These are phyloP conservation scores for Eudorina sp. DNA, from an alignment of 139 green algal species.

Conservation along the genomic window DNA sequence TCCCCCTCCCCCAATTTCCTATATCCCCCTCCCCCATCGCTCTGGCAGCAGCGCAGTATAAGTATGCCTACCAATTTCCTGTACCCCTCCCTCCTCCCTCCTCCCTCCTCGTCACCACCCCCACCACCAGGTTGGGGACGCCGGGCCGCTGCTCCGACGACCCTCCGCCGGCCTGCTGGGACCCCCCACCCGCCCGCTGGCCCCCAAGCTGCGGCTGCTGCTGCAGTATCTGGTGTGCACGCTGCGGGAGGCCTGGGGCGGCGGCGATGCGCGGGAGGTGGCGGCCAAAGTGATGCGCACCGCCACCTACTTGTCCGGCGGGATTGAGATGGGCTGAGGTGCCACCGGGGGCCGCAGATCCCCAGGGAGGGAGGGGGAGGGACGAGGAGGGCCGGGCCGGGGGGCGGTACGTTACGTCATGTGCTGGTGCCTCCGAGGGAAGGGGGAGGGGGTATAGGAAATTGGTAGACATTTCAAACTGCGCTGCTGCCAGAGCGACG, in stretches of 20 bases:
- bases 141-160: not conserved
- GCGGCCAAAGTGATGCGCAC: conserved; percentile 54
- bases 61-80: not conserved
- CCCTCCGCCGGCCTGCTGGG: conserved; percentile 43
- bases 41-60: not conserved
- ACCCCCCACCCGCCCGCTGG: conserved; percentile 45
- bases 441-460: too few relatives aligned
- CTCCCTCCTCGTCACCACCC: not conserved
- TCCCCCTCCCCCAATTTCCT: not conserved
- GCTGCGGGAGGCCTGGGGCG: conserved; percentile 43
- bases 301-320: conserved; percentile 41
- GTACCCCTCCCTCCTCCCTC: not conserved
- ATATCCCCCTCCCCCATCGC: not conserved
- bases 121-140: not conserved
- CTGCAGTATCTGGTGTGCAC: conserved; percentile 50
- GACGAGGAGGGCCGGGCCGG: too few relatives aligned
- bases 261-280: conserved; percentile 31
- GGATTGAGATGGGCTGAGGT: conserved; percentile 62
- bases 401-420: too few relatives aligned
- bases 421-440: too few relatives aligned
- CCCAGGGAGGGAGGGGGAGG: too few relatives aligned
- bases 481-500: too few relatives aligned
- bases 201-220: conserved; percentile 55
- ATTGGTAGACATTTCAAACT: too few relatives aligned
- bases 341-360: too few relatives aligned